Base-by-base conservation (phyloP, 23 red algal species). In the Porphyridium purpureum region DNA sequence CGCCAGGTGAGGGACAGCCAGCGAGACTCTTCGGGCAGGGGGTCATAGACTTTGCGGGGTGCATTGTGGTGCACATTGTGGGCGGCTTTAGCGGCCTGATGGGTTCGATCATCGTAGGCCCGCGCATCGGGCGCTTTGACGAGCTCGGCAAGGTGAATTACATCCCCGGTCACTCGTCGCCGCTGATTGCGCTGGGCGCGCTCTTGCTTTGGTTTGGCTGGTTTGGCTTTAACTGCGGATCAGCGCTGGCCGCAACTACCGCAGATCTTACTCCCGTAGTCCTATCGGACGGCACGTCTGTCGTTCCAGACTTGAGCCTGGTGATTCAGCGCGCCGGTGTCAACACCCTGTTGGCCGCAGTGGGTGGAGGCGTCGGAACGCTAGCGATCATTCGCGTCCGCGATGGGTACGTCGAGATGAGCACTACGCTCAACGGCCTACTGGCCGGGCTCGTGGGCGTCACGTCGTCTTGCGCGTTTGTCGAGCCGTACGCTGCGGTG, bases 171-270 rank as follows among this genome's bases (percentile, higher is more conserved):
- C 78, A 84, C 35, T 74, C 60, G n/a, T 48, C 67, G 11, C 64
- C 54, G 1, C 54, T 84, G 36, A 27, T 25, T n/a, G 58, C 67
- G 31, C 35, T 75, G 0, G 67, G 78, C 49, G 50, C 55, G 7
- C 53, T 72, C 29, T 22, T 74, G 1, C 66, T 84, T 2, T 74
- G 67, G 78, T 84, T 84, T 31, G 78, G 68, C 8, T 84, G 78
- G 78, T 84, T 60, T 57, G 78, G 78, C 35, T 84, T 84, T 50
- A 74, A 84, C 54, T 58, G 67, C 0, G 78, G 78, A 2, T 84
- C 78, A 19, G 35, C 62, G 47, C 59, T 84, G 35, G 78, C 60
- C 17, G n/a, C n/a, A n/a, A n/a, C n/a, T n/a, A n/a, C n/a, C n/a
- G n/a, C 7, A 26, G 50, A 5, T 70, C 29, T 7, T 6, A 9